A percentile compares a stretch with the other conserved stretches of the same genome.
These are phyloP conservation scores for Aspergillus mulundensis DNA, from an alignment of 495 filamentous ascomycete species.

Conservation along the genomic window DNA sequence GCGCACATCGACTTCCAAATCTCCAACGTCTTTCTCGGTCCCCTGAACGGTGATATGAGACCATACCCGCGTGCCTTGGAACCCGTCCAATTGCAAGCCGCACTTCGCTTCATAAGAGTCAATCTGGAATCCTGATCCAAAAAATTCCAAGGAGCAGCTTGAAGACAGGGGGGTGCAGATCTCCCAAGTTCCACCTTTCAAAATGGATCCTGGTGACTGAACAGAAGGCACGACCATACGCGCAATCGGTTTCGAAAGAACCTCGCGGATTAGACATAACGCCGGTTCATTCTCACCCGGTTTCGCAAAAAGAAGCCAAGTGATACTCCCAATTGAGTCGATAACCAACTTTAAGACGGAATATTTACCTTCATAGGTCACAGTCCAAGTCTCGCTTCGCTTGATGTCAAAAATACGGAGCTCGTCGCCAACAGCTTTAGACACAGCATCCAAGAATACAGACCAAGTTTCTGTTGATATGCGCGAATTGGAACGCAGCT, in stretches of 20 bases:
- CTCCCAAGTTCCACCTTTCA: constrained; percentile 47
- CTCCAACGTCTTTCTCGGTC: constrained; percentile 22
- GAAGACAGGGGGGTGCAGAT: constrained; percentile 42
- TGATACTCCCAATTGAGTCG: constrained; percentile 19
- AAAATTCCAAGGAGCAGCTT: constrained; percentile 16
- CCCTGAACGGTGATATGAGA: constrained; percentile 31
- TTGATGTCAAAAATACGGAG: constrained; percentile 45
- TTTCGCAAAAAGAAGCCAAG: constrained; percentile 57
- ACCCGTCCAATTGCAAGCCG: constrained; percentile 36
- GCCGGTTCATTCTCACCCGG: constrained; percentile 30
- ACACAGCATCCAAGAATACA: constrained; percentile 33
- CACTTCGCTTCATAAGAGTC: constrained; percentile 28
- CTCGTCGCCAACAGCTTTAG: constrained; percentile 31
- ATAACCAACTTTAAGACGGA: constrained; percentile 51
- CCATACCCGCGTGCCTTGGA: constrained; percentile 37
- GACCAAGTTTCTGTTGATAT: constrained; percentile 23
- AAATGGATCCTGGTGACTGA: constrained; percentile 20
- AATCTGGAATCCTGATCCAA: constrained; percentile 22
- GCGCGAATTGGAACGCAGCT: constrained; percentile 12
- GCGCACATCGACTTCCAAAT: constrained; percentile 40
- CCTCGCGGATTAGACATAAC: constrained; percentile 39
- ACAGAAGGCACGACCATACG: constrained; percentile 39
- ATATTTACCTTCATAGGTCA: constrained; percentile 44
- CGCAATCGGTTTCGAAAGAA: constrained; percentile 53
- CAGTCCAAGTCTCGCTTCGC: constrained; percentile 50